Evolutionary conservation across 352 stramenopile genomes (phyloP), one percentile per base, ranked within the genome.

Genomic region (Phytophthora parvispora): DNA sequence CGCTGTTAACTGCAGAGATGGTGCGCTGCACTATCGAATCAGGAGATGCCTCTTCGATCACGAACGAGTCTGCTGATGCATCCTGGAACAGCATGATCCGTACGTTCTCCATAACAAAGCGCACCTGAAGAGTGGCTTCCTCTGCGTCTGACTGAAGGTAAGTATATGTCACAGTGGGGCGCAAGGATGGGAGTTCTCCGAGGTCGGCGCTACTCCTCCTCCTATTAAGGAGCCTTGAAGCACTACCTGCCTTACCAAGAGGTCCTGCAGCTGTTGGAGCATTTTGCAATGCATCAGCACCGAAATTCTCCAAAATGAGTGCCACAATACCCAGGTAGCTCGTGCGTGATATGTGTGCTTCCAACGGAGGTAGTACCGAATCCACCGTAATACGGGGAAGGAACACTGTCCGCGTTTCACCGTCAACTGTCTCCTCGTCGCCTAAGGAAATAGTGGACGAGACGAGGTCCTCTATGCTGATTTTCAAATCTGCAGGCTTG

Each of bases 111-210:
- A 94, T 95, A 13, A 74, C 64, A 49, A 94, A 94, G 13, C 65
- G 51, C 50, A 93, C 64, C 13, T 81, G 43, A 56, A 96, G 80
- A 60, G 89, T 96, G 29, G 87, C 81, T 32, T 74, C 72, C 34
- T 94, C 86, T 34, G 92, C 67, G 67, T 96, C 84, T 2, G 85
- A 70, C 27, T 88, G 77, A 42, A 82, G 80, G 56, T 96, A 96
- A 24, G 84, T 74, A 60, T 96, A 96, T 38, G 59, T 78, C 42
- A 96, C 84, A 20, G 60, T 85, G 6, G 86, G 89, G n/a, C 87
- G 84, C 47, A 83, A 54, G 15, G 80, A 85, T 9, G 66, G 60
- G 2, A 72, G 18, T 5, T 72, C 51, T 24, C 50, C 47, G 27
- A 57, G 52, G 32, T 68, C 65, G 38, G 54, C 27, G 22, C 61